Evolutionary conservation across 495 filamentous ascomycete genomes (phyloP).

Genomic region (Xylaria longipes): DNA sequence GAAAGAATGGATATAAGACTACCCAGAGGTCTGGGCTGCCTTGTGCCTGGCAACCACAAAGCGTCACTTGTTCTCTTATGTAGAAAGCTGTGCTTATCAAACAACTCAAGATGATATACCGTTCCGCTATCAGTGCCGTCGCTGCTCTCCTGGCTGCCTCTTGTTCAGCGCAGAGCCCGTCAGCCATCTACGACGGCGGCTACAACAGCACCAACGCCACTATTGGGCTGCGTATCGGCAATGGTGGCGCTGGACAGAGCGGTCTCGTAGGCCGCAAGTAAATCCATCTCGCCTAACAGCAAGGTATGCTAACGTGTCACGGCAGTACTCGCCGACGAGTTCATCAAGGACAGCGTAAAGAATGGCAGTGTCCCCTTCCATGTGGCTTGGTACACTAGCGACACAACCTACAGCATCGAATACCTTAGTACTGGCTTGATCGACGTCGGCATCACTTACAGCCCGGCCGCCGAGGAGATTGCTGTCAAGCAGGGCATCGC

Average conservation of each 20-base stretch:
- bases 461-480: conserved; percentile 45
- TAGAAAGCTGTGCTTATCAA: background rate
- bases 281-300: background rate
- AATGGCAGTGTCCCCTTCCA: conserved; percentile 42
- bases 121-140: conserved; percentile 8
- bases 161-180: conserved; percentile 23
- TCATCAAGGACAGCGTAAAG: conserved; percentile 42
- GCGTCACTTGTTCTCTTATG: background rate
- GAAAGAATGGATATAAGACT: background rate
- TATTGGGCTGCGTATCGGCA: conserved; percentile 42
- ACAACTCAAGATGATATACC: background rate
- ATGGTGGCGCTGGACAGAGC: conserved; percentile 49
- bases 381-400: conserved; percentile 49
- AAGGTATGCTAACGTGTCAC: background rate
- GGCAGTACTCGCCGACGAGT: conserved; percentile 47
- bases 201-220: conserved; percentile 29
- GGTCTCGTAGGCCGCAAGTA: conserved; percentile 43
- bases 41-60: background rate
- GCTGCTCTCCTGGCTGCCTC: background rate
- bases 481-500: conserved; percentile 44
- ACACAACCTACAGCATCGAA: conserved; percentile 51
- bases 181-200: conserved; percentile 40
- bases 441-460: conserved; percentile 54
- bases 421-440: conserved; percentile 42
- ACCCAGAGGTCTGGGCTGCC: background rate